Evolutionary conservation across 2,329 filamentous ascomycete species (phyloP).

Genomic region (Clarireedia monteithiana): DNA sequence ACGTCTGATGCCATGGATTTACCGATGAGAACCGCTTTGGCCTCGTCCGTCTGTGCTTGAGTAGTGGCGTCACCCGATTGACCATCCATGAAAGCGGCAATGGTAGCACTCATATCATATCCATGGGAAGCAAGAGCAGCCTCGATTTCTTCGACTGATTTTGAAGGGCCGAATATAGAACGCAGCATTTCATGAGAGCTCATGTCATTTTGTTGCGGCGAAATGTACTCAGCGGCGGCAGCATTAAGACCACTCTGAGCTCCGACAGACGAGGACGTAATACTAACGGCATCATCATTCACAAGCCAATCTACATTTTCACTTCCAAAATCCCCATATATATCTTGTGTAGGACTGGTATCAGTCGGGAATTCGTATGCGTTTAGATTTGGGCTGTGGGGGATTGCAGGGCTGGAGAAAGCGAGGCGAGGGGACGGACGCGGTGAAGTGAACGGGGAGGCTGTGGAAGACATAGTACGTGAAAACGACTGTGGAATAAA

Average conservation of each 20-base stretch:
- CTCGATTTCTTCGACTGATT: conserved; percentile 91
- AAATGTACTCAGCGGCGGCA: conserved; percentile 72
- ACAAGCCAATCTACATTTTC: conserved; percentile 98
- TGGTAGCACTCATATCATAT: conserved; percentile 88
- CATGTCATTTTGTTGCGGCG: conserved; percentile 72
- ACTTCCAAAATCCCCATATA: conserved; percentile 82
- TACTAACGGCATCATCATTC: conserved; percentile 74
- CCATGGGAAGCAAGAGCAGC: conserved; percentile 80
- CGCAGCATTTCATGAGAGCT: conserved; percentile 96
- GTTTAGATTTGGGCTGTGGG: conserved; percentile 88
- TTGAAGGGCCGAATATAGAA: conserved; percentile 82
- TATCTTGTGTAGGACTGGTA: conserved; percentile 70
- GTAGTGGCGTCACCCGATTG: conserved; percentile 45
- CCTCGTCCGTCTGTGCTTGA: conserved; percentile 42
- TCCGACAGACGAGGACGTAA: conserved; percentile 63
- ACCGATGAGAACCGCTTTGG: conserved; percentile 68
- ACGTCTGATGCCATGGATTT: conserved; percentile 77
- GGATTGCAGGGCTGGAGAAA: conserved; percentile 82
- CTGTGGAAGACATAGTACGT: conserved; percentile 68
- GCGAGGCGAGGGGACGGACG: conserved; percentile 86
- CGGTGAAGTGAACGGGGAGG: conserved; percentile 89
- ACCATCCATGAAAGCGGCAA: conserved; percentile 78
- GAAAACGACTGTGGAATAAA: conserved; percentile 72
- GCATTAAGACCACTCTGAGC: conserved; percentile 67
- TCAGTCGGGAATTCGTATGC: conserved; percentile 91